Conservation (phyloP, 2,329 filamentous ascomycete species). For the Apiospora koreana region DNA sequence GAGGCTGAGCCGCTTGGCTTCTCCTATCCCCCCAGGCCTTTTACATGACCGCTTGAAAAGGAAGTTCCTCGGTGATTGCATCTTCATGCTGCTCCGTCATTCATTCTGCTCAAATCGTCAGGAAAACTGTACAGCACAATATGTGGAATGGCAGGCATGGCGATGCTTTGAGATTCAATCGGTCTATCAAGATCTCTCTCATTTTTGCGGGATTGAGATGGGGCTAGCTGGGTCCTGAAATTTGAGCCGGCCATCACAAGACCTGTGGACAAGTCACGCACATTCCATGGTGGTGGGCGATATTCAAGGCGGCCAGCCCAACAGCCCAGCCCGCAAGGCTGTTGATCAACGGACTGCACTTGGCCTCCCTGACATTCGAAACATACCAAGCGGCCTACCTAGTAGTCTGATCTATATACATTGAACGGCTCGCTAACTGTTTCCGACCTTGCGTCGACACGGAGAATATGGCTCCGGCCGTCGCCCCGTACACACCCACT, state of each 20-base stretch:
- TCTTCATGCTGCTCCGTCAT: neutral
- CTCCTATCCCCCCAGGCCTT: neutral
- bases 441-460: neutral
- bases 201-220: neutral
- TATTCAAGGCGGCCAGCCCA: neutral
- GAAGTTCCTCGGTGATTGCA: conserved; percentile 5
- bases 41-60: neutral
- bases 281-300: neutral
- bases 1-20: conserved; percentile 7
- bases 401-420: neutral
- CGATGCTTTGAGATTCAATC: neutral
- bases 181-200: neutral
- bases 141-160: neutral
- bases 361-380: neutral
- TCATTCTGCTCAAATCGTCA: neutral
- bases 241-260: neutral
- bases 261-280: neutral
- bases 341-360: neutral
- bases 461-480: neutral
- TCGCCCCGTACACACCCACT: neutral
- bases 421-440: neutral
- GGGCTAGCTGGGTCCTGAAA: too few relatives aligned
- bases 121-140: neutral
- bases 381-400: neutral
- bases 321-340: neutral